Conservation (phyloP, 2,329 filamentous ascomycete genomes). For the Arthrinium phaeospermum region DNA sequence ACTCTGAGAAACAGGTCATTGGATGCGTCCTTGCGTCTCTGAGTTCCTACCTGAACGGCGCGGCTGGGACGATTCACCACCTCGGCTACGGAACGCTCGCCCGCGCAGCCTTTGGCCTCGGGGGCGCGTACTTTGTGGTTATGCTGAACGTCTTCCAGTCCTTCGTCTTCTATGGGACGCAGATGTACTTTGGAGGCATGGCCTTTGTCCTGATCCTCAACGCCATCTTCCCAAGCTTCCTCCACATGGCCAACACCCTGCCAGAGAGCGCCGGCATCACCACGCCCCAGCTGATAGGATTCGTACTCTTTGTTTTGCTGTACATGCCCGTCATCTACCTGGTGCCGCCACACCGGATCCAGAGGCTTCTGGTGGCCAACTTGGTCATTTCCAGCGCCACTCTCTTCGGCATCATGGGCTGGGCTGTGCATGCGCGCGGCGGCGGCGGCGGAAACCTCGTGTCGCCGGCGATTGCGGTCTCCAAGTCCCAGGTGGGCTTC, state of each 20-base stretch:
- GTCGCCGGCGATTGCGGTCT: slow-evolving; percentile 21
- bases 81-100: slow-evolving; percentile 26
- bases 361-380: slow-evolving; percentile 24
- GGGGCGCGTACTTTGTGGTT: slow-evolving; percentile 26
- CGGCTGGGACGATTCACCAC: slow-evolving; percentile 26
- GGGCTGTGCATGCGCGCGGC: slow-evolving; percentile 25
- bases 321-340: slow-evolving; percentile 27
- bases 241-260: slow-evolving; percentile 25
- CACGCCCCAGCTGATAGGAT: slow-evolving; percentile 37
- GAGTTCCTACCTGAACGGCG: slow-evolving; percentile 27
- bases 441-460: slow-evolving; percentile 24
- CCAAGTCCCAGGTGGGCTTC: slow-evolving; percentile 22
- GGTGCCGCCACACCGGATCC: slow-evolving; percentile 24
- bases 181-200: slow-evolving; percentile 29
- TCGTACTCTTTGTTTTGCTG: slow-evolving; percentile 25
- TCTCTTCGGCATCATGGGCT: slow-evolving; percentile 26
- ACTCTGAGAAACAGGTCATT: slow-evolving; percentile 15
- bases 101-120: slow-evolving; percentile 25
- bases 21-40: slow-evolving; percentile 25
- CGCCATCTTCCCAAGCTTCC: slow-evolving; percentile 25
- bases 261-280: slow-evolving; percentile 35
- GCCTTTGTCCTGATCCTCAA: slow-evolving; percentile 28
- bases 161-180: slow-evolving; percentile 27
- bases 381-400: slow-evolving; percentile 24
- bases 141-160: slow-evolving; percentile 27